Percentiles rank a stretch among this genome's conserved stretches.
phyloP scores from a whole-genome alignment of 305 asterid species.

The Fraxinus ornus region DNA sequence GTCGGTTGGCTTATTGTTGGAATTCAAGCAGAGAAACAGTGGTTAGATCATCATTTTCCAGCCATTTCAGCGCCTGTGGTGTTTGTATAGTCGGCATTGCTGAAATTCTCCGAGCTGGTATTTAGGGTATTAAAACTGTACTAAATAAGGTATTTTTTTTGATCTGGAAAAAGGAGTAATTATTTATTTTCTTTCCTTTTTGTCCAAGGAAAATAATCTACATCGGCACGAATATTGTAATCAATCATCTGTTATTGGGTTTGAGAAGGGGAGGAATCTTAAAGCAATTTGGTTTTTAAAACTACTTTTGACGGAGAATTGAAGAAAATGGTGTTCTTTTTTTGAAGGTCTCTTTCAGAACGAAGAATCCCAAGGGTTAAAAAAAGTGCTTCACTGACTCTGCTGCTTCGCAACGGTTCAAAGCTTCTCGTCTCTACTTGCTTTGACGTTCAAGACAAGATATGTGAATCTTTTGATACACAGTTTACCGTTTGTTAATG shows the following conservation, averaged over 20 bases:
- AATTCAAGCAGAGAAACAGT: background rate
- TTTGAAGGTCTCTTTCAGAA: background rate
- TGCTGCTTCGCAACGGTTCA: background rate
- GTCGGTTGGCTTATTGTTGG: background rate
- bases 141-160: background rate
- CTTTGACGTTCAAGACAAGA: background rate
- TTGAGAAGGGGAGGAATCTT: background rate
- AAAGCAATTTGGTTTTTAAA: background rate
- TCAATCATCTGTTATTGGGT: background rate
- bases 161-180: background rate
- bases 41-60: background rate
- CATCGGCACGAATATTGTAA: background rate
- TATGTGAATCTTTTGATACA: background rate
- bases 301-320: background rate
- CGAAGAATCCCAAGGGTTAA: background rate
- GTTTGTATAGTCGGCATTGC: background rate
- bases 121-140: background rate
- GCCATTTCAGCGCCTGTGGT: background rate
- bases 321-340: background rate
- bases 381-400: background rate
- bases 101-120: background rate
- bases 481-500: background rate
- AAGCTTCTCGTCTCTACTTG: background rate
- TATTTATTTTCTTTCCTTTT: background rate
- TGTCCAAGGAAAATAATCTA: background rate